Evolutionary conservation across 176 grass and related monocot genomes (phyloP).

Genomic region (Pontederia paniculata): DNA sequence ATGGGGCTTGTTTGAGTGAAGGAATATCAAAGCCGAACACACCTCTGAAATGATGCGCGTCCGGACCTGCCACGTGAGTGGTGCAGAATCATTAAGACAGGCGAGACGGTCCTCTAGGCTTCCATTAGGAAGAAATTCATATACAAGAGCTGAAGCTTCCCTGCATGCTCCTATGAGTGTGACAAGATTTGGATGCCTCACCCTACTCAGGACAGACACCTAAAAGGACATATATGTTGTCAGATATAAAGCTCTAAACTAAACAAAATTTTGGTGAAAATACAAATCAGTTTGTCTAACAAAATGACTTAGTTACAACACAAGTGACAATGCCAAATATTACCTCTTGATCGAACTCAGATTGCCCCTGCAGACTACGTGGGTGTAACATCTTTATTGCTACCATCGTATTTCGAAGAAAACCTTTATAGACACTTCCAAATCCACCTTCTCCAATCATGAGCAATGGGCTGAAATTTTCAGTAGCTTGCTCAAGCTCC

Average conservation of each 20-base stretch:
- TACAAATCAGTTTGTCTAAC: neutral
- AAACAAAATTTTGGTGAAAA: neutral
- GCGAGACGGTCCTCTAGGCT: constrained; percentile 50
- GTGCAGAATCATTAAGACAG: constrained; percentile 21
- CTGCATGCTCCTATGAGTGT: constrained; percentile 57
- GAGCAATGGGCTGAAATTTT: constrained; percentile 21
- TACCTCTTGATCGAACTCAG: constrained; percentile 64
- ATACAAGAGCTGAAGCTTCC: constrained; percentile 40
- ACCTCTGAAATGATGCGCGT: constrained; percentile 55
- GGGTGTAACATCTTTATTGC: constrained; percentile 57
- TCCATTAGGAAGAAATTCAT: constrained; percentile 71
- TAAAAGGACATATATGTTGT: constrained; percentile 12
- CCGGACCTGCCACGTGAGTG: constrained; percentile 53
- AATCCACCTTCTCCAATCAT: constrained; percentile 51
- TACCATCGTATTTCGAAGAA: constrained; percentile 37
- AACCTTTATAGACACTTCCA: constrained; percentile 42
- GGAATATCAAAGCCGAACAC: constrained; percentile 65
- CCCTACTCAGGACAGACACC: constrained; percentile 40
- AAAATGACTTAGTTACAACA: neutral
- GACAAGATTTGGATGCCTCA: constrained; percentile 72
- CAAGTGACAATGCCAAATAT: neutral
- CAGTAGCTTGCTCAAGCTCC: constrained; percentile 44
- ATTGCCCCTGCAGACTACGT: constrained; percentile 17
- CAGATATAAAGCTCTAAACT: neutral
- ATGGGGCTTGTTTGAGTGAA: constrained; percentile 52